phyloP scores from a whole-genome alignment of 1,284 basidiomycete genomes.

The Termitomyces sp. region DNA sequence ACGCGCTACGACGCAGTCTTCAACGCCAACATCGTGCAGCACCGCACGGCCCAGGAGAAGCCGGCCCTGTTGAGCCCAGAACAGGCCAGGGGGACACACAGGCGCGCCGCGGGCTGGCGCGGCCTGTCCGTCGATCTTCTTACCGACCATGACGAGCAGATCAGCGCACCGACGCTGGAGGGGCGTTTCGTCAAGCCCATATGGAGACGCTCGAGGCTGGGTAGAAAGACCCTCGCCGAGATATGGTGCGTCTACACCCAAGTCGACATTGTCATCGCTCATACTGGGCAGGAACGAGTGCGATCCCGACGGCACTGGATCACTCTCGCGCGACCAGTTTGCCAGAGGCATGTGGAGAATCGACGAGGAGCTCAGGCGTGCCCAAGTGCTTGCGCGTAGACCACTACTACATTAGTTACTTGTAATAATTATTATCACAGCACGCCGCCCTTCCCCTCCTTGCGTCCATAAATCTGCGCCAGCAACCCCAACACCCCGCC shows the following conservation, averaged over 20 bases:
- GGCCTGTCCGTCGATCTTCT: slow-evolving; percentile 72
- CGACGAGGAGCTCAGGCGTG: slow-evolving; percentile 71
- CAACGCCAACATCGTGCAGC: slow-evolving; percentile 47
- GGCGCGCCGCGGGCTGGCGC: slow-evolving; percentile 69
- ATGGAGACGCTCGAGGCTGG: slow-evolving; percentile 60
- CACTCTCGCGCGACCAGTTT: slow-evolving; percentile 61
- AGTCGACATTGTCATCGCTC: no score
- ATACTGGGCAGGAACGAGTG: slow-evolving; percentile 57
- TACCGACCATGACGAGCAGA: slow-evolving; percentile 32
- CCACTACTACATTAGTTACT: no score
- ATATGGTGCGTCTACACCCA: slow-evolving; percentile 66
- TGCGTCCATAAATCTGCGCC: slow-evolving; percentile 72
- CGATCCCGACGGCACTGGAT: slow-evolving; percentile 49
- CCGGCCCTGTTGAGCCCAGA: slow-evolving; percentile 33
- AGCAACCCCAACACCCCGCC: slow-evolving; percentile 72
- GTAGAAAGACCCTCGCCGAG: slow-evolving; percentile 43
- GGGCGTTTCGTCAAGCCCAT: slow-evolving; percentile 53
- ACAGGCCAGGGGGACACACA: slow-evolving; percentile 33
- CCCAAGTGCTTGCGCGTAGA: no score
- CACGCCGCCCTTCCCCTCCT: slow-evolving; percentile 48
- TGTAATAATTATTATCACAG: slow-evolving; percentile 13
- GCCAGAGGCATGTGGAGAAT: slow-evolving; percentile 79
- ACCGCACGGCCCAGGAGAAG: slow-evolving; percentile 35
- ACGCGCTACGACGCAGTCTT: slow-evolving; percentile 67
- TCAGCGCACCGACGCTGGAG: slow-evolving; percentile 35